phyloP scores from a whole-genome alignment of 176 grass and related monocot species.

The Cenchrus fungigraminus region DNA sequence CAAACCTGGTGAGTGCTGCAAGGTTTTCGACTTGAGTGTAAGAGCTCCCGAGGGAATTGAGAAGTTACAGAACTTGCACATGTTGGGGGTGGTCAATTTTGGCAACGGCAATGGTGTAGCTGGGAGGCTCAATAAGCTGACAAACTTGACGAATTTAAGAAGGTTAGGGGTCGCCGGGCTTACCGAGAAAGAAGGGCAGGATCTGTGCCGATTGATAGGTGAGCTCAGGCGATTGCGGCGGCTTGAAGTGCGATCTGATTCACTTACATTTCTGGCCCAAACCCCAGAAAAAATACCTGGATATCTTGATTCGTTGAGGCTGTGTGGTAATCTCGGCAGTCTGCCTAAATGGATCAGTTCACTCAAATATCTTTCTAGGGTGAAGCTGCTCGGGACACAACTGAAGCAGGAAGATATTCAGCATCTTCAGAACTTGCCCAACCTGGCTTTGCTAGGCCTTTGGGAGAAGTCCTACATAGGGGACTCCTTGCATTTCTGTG shows the following conservation, averaged over 20 bases:
- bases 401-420: constrained; percentile 27
- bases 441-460: constrained; percentile 26
- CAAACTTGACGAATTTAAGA: not conserved
- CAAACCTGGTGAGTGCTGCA: not conserved
- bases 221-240: constrained; percentile 20
- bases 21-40: not conserved
- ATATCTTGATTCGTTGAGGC: constrained; percentile 31
- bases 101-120: constrained; percentile 9
- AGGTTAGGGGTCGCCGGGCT: constrained; percentile 18
- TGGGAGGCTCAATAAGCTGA: constrained; percentile 16
- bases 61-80: constrained; percentile 32
- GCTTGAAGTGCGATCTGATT: constrained; percentile 35
- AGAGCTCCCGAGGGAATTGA: constrained; percentile 26
- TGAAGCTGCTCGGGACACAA: constrained; percentile 19
- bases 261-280: constrained; percentile 26
- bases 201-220: constrained; percentile 20
- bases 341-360: constrained; percentile 40
- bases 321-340: not conserved
- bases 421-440: constrained; percentile 25
- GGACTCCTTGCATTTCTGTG: constrained; percentile 4
- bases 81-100: constrained; percentile 37
- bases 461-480: constrained; percentile 32
- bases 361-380: constrained; percentile 35
- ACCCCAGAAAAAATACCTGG: not conserved
- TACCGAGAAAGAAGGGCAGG: not conserved